phyloP scores from a whole-genome alignment of 2,329 filamentous ascomycete species.

The Penicillium sclerotiorum region DNA sequence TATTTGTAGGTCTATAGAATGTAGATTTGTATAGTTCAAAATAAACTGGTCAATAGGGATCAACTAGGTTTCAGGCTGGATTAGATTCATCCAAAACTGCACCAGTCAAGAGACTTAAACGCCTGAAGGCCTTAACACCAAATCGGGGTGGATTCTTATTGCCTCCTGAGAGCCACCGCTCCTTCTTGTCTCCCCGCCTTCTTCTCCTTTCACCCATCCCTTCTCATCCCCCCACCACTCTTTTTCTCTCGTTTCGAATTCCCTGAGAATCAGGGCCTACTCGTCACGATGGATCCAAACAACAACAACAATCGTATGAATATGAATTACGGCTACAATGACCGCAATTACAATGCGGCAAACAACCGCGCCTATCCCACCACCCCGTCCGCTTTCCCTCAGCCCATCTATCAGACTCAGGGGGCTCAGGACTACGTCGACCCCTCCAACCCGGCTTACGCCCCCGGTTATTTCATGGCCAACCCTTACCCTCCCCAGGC shows the following conservation, averaged over 20 bases:
- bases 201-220: slow-evolving; percentile 19
- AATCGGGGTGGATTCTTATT: slow-evolving; percentile 8
- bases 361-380: slow-evolving; percentile 76
- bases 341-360: slow-evolving; percentile 65
- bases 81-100: not conserved
- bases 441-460: slow-evolving; percentile 45
- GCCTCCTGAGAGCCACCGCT: slow-evolving; percentile 35
- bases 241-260: slow-evolving; percentile 9
- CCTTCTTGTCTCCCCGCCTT: slow-evolving; percentile 24
- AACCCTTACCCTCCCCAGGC: slow-evolving; percentile 60
- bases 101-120: not conserved
- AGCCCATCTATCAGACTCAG: slow-evolving; percentile 73
- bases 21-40: not conserved
- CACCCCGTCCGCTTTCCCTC: slow-evolving; percentile 93
- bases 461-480: slow-evolving; percentile 64
- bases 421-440: slow-evolving; percentile 64
- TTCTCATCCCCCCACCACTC: slow-evolving; percentile 7
- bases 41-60: not conserved
- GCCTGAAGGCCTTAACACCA: not conserved
- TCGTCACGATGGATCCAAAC: slow-evolving; percentile 54
- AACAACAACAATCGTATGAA: slow-evolving; percentile 57
- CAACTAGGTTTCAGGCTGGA: not conserved
- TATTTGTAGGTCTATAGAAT: not conserved
- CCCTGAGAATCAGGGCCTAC: slow-evolving; percentile 51
- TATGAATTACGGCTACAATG: slow-evolving; percentile 58